Conservation (phyloP, 345 rosid species). For the Laguncularia racemosa region DNA sequence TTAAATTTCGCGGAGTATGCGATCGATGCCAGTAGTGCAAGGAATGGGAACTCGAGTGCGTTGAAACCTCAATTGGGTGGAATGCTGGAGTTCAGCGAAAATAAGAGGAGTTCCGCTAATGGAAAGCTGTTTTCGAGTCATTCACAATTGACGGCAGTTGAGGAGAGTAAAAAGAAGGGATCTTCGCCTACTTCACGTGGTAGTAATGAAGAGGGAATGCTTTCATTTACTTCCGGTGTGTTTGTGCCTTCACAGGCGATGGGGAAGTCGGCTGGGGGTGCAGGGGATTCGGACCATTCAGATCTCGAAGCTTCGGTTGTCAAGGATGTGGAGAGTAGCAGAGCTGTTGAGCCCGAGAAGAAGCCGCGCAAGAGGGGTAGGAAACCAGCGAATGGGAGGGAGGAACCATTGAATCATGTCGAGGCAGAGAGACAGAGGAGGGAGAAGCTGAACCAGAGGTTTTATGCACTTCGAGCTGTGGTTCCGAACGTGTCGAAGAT, state of each 20-base stretch:
- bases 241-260: conserved; percentile 41
- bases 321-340: conserved; percentile 53
- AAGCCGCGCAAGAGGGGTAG: conserved; percentile 76
- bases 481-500: conserved; percentile 90
- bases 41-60: conserved; percentile 36
- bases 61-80: conserved; percentile 68
- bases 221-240: conserved; percentile 73
- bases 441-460: conserved; percentile 83
- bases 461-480: conserved; percentile 74
- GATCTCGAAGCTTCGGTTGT: conserved; percentile 84
- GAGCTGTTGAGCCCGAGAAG: conserved; percentile 69
- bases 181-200: conserved; percentile 43
- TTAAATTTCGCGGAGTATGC: conserved; percentile 60
- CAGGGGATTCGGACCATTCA: conserved; percentile 79
- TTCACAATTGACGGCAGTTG: conserved; percentile 35
- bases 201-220: conserved; percentile 63
- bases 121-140: conserved; percentile 42
- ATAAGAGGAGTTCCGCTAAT: conserved; percentile 35
- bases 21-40: conserved; percentile 25
- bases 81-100: conserved; percentile 62
- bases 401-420: conserved; percentile 87
- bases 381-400: conserved; percentile 90
- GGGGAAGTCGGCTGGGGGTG: conserved; percentile 37
- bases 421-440: conserved; percentile 96
- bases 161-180: conserved; percentile 46